Evolutionary conservation across 108 stramenopile genomes (phyloP).

Genomic region (Stephanodiscus minutulus): DNA sequence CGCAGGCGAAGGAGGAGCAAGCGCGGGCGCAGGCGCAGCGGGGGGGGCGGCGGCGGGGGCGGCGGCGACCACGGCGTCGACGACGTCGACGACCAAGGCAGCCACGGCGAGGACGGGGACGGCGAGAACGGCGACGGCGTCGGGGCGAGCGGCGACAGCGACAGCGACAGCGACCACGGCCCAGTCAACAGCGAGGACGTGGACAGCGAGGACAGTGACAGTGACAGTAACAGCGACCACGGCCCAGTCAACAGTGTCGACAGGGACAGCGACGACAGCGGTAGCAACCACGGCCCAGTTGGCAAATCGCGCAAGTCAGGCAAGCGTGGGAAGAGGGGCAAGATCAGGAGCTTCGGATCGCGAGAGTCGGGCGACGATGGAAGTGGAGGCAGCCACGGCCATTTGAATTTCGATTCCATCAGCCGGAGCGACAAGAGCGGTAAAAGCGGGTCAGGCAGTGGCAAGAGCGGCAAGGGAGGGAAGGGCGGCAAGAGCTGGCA

Average conservation of each 20-base stretch:
- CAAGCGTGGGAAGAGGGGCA: not conserved
- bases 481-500: not conserved
- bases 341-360: not conserved
- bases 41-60: not conserved
- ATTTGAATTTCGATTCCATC: not conserved
- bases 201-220: too few species aligned
- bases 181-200: not conserved
- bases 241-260: not conserved
- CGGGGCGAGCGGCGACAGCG: not conserved
- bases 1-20: not conserved
- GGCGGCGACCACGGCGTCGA: not conserved
- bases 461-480: not conserved
- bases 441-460: not conserved
- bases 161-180: not conserved
- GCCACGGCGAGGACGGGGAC: too few species aligned
- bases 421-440: not conserved
- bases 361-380: not conserved
- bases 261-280: not conserved
- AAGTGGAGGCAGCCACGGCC: not conserved
- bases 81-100: not conserved
- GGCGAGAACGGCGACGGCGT: too few species aligned
- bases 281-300: not conserved
- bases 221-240: not conserved
- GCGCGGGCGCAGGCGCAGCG: not conserved
- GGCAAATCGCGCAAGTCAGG: constrained; percentile 4